Base-by-base conservation (phyloP, 23 red algal genomes). In the Agarophyton chilense region DNA sequence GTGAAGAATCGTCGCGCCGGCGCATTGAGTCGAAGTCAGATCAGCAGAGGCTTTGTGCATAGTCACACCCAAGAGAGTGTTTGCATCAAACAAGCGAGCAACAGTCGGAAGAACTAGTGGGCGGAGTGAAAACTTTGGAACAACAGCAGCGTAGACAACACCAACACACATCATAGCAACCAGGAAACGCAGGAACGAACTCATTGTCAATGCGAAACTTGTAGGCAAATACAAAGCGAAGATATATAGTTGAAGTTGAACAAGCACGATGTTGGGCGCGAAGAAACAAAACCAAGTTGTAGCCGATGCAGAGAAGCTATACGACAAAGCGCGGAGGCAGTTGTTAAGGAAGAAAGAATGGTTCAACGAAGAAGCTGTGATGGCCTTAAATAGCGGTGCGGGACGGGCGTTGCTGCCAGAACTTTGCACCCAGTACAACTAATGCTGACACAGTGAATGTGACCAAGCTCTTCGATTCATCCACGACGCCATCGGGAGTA, bases 1-100 rank as follows among this genome's bases (percentile, higher is more conserved):
- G 29, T 79, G 73, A 52, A 55, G 11, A 36, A 88, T 63, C 1
- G 83, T 53, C 6, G 29, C 41, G 6, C 83, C 83, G 12, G 66
- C 83, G 34, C 83, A 88, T 28, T 88, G 83, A 17, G 29, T n/a
- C 7, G 39, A 33, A 46, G 71, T 75, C n/a, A 88, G 67, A 41
- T 28, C 33, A 42, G 36, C 72, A 10, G 86, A 45, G 40, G 72
- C 73, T 80, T 80, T 80, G 56, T 71, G 34, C 18, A 90, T 33
- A 18, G 43, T 61, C 12, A 80, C 7, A 4, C 51, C 56, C 12
- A 44, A 25, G 19, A 78, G 32, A 24, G 3, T 4, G 52, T 36
- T 78, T 42, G 3, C 1, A 14, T 70, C 10, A 10, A 70, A 42
- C 38, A 40, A 42, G 22, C 45, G 74, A 29, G 52, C n/a, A 45